Evolutionary conservation across 2,329 filamentous ascomycete genomes (phyloP).

Genomic region (Colletotrichum agaves): DNA sequence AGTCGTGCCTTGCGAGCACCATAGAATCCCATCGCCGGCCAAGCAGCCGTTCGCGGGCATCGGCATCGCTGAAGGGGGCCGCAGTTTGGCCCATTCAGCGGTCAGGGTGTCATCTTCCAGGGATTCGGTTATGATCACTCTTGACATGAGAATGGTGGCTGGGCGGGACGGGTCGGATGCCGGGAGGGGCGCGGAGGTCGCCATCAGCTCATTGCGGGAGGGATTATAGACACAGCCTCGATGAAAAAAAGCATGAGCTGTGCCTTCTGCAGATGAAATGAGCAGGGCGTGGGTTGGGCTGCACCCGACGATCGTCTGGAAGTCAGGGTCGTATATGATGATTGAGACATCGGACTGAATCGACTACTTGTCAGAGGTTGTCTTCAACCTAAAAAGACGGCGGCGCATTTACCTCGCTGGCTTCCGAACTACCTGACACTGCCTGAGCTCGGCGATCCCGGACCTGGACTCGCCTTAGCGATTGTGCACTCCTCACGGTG

Average conservation of each 20-base stretch:
- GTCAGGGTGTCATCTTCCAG: constrained; percentile 43
- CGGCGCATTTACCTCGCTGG: constrained; percentile 1
- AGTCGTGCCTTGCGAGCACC: constrained; percentile 54
- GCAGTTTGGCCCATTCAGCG: constrained; percentile 54
- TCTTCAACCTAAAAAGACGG: too few relatives aligned
- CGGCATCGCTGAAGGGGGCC: constrained; percentile 54
- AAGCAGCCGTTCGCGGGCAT: constrained; percentile 55
- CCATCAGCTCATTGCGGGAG: constrained; percentile 54
- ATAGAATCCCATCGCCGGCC: constrained; percentile 55
- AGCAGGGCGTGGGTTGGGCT: constrained; percentile 52
- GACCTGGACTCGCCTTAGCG: constrained; percentile 15
- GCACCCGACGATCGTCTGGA: constrained; percentile 48
- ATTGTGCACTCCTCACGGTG: too few relatives aligned
- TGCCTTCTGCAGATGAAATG: constrained; percentile 51
- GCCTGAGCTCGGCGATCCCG: constrained; percentile 14
- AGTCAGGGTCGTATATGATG: constrained; percentile 50
- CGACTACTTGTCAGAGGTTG: background rate
- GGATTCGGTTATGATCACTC: constrained; percentile 47
- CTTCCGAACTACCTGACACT: background rate
- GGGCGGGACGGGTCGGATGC: constrained; percentile 49
- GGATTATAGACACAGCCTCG: constrained; percentile 55
- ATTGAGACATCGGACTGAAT: constrained; percentile 43
- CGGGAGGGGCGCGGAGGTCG: constrained; percentile 57
- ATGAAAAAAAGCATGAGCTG: constrained; percentile 58
- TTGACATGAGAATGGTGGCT: constrained; percentile 58